Conservation (phyloP, 345 rosid genomes). For the Raphanus raphanistrum region DNA sequence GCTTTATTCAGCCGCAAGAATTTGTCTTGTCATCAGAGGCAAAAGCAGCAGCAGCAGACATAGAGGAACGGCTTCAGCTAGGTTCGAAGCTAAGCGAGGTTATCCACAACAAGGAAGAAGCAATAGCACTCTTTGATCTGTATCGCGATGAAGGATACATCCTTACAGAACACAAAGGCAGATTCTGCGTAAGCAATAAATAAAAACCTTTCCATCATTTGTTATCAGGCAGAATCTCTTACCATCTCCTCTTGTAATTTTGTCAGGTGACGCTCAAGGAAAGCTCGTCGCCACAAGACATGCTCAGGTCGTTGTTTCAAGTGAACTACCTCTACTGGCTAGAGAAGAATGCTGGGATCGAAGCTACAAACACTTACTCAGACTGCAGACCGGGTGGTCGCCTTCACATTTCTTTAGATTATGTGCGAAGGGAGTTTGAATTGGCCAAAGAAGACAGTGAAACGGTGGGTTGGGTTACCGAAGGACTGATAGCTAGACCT, state of each 20-base stretch:
- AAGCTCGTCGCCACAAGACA: slow-evolving; percentile 69
- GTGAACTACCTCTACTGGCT: slow-evolving; percentile 92
- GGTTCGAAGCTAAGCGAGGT: slow-evolving; percentile 86
- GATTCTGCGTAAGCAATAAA: slow-evolving; percentile 63
- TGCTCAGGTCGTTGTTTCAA: slow-evolving; percentile 93
- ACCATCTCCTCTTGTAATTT: slow-evolving; percentile 3
- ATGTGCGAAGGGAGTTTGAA: slow-evolving; percentile 78
- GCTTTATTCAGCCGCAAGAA: slow-evolving; percentile 43
- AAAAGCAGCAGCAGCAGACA: slow-evolving; percentile 75
- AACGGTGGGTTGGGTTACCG: slow-evolving; percentile 74
- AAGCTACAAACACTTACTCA: slow-evolving; percentile 48
- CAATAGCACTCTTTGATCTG: slow-evolving; percentile 58
- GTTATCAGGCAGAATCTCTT: not conserved
- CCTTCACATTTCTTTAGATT: slow-evolving; percentile 77
- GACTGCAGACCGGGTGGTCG: slow-evolving; percentile 82
- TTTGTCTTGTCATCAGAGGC: slow-evolving; percentile 62
- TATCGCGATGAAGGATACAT: slow-evolving; percentile 81
- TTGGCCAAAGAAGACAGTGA: slow-evolving; percentile 71
- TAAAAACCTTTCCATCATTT: not conserved
- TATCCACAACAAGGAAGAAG: slow-evolving; percentile 72
- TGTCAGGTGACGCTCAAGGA: slow-evolving; percentile 89
- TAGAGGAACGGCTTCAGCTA: slow-evolving; percentile 63
- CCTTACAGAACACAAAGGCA: slow-evolving; percentile 66
- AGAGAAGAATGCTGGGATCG: slow-evolving; percentile 88
- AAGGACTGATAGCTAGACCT: slow-evolving; percentile 92